Percentiles rank a stretch among this genome's conserved stretches.
Conservation (phyloP, 805 yeast species). For the Kluyveromyces wickerhamii region DNA sequence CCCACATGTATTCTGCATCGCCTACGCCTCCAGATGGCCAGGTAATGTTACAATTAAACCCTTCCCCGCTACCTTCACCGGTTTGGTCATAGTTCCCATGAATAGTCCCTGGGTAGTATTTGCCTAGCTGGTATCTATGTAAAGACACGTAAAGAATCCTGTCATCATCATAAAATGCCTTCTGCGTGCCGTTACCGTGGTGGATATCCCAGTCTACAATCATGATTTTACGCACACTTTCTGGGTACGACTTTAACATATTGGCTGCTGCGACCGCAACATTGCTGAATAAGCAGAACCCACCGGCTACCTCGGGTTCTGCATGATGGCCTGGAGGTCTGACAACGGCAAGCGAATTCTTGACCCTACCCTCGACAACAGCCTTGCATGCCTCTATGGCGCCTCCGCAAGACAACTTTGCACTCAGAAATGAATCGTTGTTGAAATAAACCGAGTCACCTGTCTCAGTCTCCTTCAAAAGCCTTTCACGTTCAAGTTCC, state of each 20-base stretch:
- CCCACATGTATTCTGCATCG: slow-evolving; percentile 92
- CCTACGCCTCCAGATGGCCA: slow-evolving; percentile 91
- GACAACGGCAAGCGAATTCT: slow-evolving; percentile 87
- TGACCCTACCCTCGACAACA: slow-evolving; percentile 86
- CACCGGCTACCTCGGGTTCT: slow-evolving; percentile 95
- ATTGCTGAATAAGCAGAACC: slow-evolving; percentile 90
- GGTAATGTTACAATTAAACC: slow-evolving; percentile 83
- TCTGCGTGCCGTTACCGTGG: slow-evolving; percentile 98
- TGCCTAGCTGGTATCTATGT: slow-evolving; percentile 88
- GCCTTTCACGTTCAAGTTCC: slow-evolving; percentile 65
- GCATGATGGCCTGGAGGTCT: slow-evolving; percentile 99
- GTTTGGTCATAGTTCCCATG: slow-evolving; percentile 75
- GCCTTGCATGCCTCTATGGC: slow-evolving; percentile 94
- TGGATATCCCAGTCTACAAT: slow-evolving; percentile 98
- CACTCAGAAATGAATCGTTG: slow-evolving; percentile 80
- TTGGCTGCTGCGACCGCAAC: slow-evolving; percentile 95
- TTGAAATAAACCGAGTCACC: slow-evolving; percentile 95
- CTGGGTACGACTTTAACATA: slow-evolving; percentile 76
- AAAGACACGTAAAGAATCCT: slow-evolving; percentile 84
- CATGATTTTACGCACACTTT: slow-evolving; percentile 73
- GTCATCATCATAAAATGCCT: slow-evolving; percentile 82
- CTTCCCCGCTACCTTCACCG: slow-evolving; percentile 84
- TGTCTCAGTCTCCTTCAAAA: slow-evolving; percentile 74
- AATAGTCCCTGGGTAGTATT: slow-evolving; percentile 87
- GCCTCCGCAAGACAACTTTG: slow-evolving; percentile 92